Base-by-base conservation (phyloP, 495 filamentous ascomycete species). In the Usnea hakonensis region DNA sequence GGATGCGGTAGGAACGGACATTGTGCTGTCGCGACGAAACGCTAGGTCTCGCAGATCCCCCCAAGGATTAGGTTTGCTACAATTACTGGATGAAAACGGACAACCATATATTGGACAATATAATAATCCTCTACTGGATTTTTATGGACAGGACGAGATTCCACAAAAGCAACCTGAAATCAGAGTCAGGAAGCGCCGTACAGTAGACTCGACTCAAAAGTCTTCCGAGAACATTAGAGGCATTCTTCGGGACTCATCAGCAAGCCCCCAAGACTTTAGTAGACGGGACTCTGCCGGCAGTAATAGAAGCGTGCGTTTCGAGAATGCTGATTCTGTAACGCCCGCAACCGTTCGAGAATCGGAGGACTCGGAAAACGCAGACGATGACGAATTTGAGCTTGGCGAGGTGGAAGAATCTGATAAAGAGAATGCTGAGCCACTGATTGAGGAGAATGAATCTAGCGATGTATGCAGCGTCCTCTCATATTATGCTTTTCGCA, bases 301-400 rank as follows among this genome's bases (percentile, higher is more conserved):
- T 43, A 66, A 32, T 23, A 75, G 71, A 57, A 60, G 44, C 3
- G 67, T 62, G 38, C 65, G 68, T 9, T 70, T 68, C 30, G 67
- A 71, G 19, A 67, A 73, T 16, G 56, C 55, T 14, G 70, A 67
- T 32, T 60, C 64, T 8, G 67, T 62, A 30, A 68, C 74, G 5
- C 66, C 72, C 14, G 41, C 63, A 68, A 60, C 48, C 65, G 61
- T 68, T 68, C 50, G 65, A 74, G 64, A 60, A 40, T 73, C 69
- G 16, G 68, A 75, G 2, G 71, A 73, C 44, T 73, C 64, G 13
- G 68, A 69, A 28, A 73, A 75, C 21, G 70, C 71, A 3, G 67
- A 71, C 21, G 65, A 69, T 33, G 65, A 68, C 19, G 63, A 65
- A 37, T 76, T 66, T 37, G 59, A 67, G n/a, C 50, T 54, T n/a